Conservation (phyloP, 2,329 filamentous ascomycete genomes). For the Pezicula carpinea region DNA sequence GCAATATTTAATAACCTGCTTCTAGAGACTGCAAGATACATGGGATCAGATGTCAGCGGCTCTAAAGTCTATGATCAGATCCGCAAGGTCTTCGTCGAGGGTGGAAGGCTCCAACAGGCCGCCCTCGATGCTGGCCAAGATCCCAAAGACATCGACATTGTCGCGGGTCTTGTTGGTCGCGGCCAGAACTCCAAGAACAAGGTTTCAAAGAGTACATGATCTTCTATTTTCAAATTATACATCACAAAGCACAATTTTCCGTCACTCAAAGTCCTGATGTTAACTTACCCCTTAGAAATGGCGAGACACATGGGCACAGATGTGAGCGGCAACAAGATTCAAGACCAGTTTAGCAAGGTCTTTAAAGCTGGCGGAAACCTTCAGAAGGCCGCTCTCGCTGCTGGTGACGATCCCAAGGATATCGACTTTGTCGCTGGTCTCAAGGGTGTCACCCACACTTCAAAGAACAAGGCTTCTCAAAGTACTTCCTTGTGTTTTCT, state of each 20-base stretch:
- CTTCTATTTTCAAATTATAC: slow-evolving; percentile 3
- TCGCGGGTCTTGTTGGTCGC: background rate
- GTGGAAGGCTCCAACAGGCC: background rate
- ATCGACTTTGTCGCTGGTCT: slow-evolving; percentile 6
- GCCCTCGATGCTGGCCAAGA: background rate
- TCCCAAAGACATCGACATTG: slow-evolving; percentile 2
- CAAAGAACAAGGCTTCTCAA: slow-evolving; percentile 2
- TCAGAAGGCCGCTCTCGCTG: slow-evolving; percentile 38
- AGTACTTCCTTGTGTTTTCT: background rate
- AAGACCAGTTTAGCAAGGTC: slow-evolving; percentile 49
- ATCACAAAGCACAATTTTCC: slow-evolving; percentile 3
- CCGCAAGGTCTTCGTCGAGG: background rate
- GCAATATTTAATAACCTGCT: background rate
- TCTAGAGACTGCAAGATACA: slow-evolving; percentile 3
- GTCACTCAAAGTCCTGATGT: slow-evolving; percentile 7
- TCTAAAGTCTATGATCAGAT: background rate
- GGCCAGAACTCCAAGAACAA: background rate
- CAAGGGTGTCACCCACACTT: slow-evolving; percentile 5
- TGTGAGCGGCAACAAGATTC: slow-evolving; percentile 28
- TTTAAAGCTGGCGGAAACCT: slow-evolving; percentile 49
- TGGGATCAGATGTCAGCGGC: slow-evolving; percentile 1
- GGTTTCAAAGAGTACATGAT: background rate
- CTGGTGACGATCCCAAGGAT: slow-evolving; percentile 37
- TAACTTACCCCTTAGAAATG: slow-evolving; percentile 7
- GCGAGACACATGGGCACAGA: slow-evolving; percentile 9